phyloP scores from a whole-genome alignment of 2,329 filamentous ascomycete genomes.

The Epichloe typhina region DNA sequence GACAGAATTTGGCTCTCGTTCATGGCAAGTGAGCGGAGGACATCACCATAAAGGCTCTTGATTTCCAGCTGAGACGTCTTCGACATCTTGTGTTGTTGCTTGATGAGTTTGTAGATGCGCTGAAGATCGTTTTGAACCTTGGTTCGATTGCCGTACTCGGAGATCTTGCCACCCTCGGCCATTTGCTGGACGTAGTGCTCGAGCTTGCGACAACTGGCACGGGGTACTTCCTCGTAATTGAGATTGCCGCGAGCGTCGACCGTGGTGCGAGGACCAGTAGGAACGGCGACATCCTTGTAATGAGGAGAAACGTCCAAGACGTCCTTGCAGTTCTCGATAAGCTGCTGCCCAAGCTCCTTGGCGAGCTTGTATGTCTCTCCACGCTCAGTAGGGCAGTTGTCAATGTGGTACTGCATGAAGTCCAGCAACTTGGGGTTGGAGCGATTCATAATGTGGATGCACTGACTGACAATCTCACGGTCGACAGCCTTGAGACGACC shows the following conservation, averaged over 20 bases:
- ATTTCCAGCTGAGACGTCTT: conserved; percentile 95
- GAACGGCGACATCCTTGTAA: conserved; percentile 90
- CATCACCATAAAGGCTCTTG: conserved; percentile 86
- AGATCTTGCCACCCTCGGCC: conserved; percentile 96
- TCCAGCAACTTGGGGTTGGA: conserved; percentile 91
- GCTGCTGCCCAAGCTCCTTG: conserved; percentile 81
- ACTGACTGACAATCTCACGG: conserved; percentile 95
- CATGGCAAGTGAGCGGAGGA: conserved; percentile 89
- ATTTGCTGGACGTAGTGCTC: conserved; percentile 98
- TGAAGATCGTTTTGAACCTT: conserved; percentile 95
- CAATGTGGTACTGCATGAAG: conserved; percentile 99
- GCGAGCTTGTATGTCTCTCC: conserved; percentile 98
- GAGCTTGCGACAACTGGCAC: conserved; percentile 83
- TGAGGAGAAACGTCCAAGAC: conserved; percentile 72
- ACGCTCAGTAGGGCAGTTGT: conserved; percentile 91
- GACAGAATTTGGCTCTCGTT: conserved; percentile 96
- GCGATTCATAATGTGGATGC: conserved; percentile 98
- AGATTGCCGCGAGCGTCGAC: conserved; percentile 87
- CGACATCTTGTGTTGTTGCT: conserved; percentile 94
- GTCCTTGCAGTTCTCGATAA: conserved; percentile 96
- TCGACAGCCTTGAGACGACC: conserved; percentile 86
- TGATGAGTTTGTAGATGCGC: conserved; percentile 95
- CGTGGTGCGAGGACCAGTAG: conserved; percentile 85
- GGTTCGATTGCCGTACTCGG: conserved; percentile 93
- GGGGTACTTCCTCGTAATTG: conserved; percentile 76